Evolutionary conservation across 768 basidiomycete species (phyloP).

Genomic region (Kwoniella sp.): DNA sequence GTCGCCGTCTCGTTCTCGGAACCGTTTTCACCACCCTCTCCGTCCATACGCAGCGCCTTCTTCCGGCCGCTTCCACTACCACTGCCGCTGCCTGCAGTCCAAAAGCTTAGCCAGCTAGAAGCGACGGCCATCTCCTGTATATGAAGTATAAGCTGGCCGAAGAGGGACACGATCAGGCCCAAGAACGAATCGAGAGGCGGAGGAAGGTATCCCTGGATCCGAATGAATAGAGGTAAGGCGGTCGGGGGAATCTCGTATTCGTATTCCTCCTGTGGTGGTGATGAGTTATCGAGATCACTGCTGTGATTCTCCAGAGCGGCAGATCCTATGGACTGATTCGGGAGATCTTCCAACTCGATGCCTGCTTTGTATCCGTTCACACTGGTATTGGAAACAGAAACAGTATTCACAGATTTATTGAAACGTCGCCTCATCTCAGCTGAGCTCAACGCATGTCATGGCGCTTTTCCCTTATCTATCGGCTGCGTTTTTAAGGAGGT

Average conservation of each 20-base stretch:
- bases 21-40: constrained; percentile 4
- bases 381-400: background rate
- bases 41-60: background rate
- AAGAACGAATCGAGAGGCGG: background rate
- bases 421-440: background rate
- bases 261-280: background rate
- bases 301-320: too few species aligned
- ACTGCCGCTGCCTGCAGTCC: background rate
- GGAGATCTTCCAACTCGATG: too few species aligned
- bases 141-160: background rate
- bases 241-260: background rate
- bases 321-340: too few species aligned
- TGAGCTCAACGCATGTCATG: background rate
- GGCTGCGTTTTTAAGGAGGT: background rate
- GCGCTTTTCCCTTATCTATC: too few species aligned
- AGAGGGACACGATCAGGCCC: background rate
- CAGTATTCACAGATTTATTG: background rate
- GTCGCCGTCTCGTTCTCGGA: constrained; percentile 4
- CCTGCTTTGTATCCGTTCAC: background rate
- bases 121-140: background rate
- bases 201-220: background rate
- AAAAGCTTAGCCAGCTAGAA: background rate
- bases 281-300: too few species aligned
- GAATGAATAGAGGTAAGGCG: background rate
- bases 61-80: background rate